Base-by-base conservation (phyloP, 2,329 filamentous ascomycete species). In the Diaporthe velutina region DNA sequence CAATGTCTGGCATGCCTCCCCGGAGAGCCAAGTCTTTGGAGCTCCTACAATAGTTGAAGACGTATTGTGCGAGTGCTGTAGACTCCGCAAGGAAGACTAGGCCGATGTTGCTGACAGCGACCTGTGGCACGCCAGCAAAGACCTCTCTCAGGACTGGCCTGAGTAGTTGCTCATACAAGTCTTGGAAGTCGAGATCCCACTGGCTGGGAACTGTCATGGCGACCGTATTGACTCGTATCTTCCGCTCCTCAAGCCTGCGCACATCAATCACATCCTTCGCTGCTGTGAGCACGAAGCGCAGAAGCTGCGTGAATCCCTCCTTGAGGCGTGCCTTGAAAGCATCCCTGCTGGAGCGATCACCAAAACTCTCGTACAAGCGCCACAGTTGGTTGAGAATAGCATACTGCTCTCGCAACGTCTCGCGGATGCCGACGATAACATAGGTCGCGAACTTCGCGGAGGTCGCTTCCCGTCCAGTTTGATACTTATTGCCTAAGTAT, bases 241-340 rank as follows among this genome's bases (percentile, higher is more conserved):
- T 28, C 8, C 3, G 9, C 2, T 17, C 6, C 4, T 25, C 30
- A 1, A 2, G 1, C 0, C 2, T n/a, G 40, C 10, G 8, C 9
- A 3, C 2, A 10, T 25, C 13, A 28, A 52, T 7, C 1, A 13
- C 13, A 0, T 2, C 15, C 45, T 52, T 67, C 12, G 13, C 17
- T 35, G 2, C 3, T 10, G 8, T 50, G 22, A 67, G 28, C 9
- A 50, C 12, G 7, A 35, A 33, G 30, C 19, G 2, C 19, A 52
- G 7, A 3, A 52, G 5, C 8, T 38, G 61, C 1, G 38, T 22
- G 25, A 64, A 33, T 8, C 40, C 40, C 15, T 48, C 17, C 15
- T 64, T 17, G 3, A 45, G 9, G 17, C 25, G 60, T 8, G 8
- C 0, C 2, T 3, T 0, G 40, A 45, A 42, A 12, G 2, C 9